Evolutionary conservation across 23 red algal genomes (phyloP), one percentile per base, ranked within the genome.

Genomic region (Gracilaria gracilis): DNA sequence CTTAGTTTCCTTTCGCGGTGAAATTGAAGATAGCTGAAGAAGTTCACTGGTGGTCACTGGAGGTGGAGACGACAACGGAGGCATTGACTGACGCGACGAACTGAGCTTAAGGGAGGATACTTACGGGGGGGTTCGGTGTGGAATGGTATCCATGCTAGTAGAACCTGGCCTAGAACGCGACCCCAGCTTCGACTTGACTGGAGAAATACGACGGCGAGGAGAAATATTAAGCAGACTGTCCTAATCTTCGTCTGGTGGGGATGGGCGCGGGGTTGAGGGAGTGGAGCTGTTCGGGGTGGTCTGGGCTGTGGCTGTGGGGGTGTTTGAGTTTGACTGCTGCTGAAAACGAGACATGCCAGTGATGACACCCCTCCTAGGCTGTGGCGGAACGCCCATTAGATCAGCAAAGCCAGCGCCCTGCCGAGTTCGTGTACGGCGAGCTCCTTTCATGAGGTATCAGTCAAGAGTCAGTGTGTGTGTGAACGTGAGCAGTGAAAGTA

Each of bases 381-480:
- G 67, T 17, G 33, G 23, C 8, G 42, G 84, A 21, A 67, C 47
- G 47, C 67, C 47, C 84, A 87, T 87, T 14, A 87, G 48, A 67
- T 87, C 84, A 40, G 84, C 64, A 51, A 87, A 87, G 67, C 84
- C 84, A 29, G 84, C 67, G 39, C 69, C 62, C 31, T 48, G 44
- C 25, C 79, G 79, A 11, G 51, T 57, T 64, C 67, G 84, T 25
- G 64, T 87, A 67, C 84, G 84, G 67, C 84, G 84, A 0, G 84
- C 84, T 67, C 84, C 84, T 75, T 87, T 87, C 84, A 87, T 87
- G 84, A 34, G 72, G n/a, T 50, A 77, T 49, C 46, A 77, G 72
- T 77, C 50, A 77, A n/a, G 31, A 77, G 46, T 77, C 38, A 50
- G 42, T 29, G 23, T 8, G 23, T n/a, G n/a, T 25, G 84, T 61